Percentiles rank a stretch among this genome's conserved stretches.
These are phyloP conservation scores for Colletotrichum sp. DNA, from an alignment of 2,329 filamentous ascomycete species.

Conservation along the genomic window DNA sequence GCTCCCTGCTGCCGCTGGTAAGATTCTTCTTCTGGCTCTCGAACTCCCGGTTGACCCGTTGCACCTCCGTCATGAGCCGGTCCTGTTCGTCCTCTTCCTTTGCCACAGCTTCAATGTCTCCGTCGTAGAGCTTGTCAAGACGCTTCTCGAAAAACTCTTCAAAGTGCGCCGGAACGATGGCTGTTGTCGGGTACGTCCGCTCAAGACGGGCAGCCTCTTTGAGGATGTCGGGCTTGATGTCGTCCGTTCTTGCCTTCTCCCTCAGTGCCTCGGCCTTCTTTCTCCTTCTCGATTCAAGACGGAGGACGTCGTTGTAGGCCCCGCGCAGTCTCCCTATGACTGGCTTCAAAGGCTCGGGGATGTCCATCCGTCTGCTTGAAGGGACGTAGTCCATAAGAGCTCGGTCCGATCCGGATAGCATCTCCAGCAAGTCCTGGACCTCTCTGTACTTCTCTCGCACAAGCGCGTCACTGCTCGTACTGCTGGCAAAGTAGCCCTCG, in stretches of 20 bases:
- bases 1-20: conserved; percentile 70
- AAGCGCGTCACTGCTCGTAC: conserved; percentile 58
- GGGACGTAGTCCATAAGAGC: conserved; percentile 89
- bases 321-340: conserved; percentile 79
- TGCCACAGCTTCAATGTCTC: conserved; percentile 73
- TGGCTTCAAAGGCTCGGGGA: conserved; percentile 80
- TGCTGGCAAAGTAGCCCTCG: conserved; percentile 80
- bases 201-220: conserved; percentile 85
- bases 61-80: conserved; percentile 69
- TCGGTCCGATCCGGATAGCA: conserved; percentile 81
- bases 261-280: conserved; percentile 81
- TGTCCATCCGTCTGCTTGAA: conserved; percentile 77
- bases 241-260: conserved; percentile 83
- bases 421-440: conserved; percentile 74
- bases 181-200: conserved; percentile 82
- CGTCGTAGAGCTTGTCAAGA: conserved; percentile 77
- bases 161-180: conserved; percentile 87
- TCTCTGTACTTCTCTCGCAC: conserved; percentile 81
- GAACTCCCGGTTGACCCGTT: conserved; percentile 80
- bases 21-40: conserved; percentile 71
- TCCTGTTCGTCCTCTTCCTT: conserved; percentile 81
- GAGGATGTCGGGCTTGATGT: conserved; percentile 85
- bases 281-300: conserved; percentile 80
- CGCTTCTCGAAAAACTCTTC: conserved; percentile 88
- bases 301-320: conserved; percentile 82